Percentiles rank a stretch among this genome's conserved stretches.
These are phyloP conservation scores for Strobilomyces confusus DNA, from an alignment of 768 basidiomycete species.

Conservation along the genomic window DNA sequence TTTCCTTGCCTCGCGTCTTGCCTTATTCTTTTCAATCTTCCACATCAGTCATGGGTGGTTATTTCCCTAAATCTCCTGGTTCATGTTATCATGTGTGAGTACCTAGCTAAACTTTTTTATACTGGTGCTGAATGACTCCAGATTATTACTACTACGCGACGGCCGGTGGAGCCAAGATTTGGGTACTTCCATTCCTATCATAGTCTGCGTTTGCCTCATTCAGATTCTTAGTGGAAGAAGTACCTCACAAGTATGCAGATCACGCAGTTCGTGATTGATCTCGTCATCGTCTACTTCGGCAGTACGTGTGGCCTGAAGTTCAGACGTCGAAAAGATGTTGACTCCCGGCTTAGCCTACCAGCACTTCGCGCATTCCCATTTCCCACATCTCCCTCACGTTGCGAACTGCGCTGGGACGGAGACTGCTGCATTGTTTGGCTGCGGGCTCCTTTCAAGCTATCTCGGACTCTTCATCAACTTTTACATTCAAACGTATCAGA, in stretches of 20 bases:
- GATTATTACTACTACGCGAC: conserved; percentile 99
- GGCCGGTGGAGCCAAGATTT: conserved; percentile 93
- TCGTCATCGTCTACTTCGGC: conserved; percentile 90
- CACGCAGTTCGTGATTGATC: conserved; percentile 89
- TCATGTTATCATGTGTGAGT: conserved; percentile 97
- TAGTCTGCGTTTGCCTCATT: conserved; percentile 1
- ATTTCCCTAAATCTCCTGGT: conserved; percentile 88
- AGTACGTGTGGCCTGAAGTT: conserved; percentile 51
- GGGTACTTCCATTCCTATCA: conserved; percentile 52
- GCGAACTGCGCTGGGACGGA: conserved; percentile 89
- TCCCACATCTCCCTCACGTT: conserved; percentile 57
- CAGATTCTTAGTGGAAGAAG: conserved; percentile 83
- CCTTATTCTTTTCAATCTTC: conserved; percentile 3
- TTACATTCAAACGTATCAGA: conserved; percentile 83
- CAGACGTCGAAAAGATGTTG: conserved; percentile 3
- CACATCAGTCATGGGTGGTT: conserved; percentile 88
- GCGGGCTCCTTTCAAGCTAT: conserved; percentile 83
- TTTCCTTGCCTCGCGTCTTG: no score
- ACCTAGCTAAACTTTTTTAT: background rate
- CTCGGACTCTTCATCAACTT: conserved; percentile 95
- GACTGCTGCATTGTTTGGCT: conserved; percentile 84
- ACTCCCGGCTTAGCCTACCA: conserved; percentile 55
- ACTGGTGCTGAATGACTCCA: conserved; percentile 27
- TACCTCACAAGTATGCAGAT: conserved; percentile 98
- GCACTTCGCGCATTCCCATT: conserved; percentile 70